phyloP scores from a whole-genome alignment of 2,329 filamentous ascomycete genomes.

The Ophiostoma angusticollis region DNA sequence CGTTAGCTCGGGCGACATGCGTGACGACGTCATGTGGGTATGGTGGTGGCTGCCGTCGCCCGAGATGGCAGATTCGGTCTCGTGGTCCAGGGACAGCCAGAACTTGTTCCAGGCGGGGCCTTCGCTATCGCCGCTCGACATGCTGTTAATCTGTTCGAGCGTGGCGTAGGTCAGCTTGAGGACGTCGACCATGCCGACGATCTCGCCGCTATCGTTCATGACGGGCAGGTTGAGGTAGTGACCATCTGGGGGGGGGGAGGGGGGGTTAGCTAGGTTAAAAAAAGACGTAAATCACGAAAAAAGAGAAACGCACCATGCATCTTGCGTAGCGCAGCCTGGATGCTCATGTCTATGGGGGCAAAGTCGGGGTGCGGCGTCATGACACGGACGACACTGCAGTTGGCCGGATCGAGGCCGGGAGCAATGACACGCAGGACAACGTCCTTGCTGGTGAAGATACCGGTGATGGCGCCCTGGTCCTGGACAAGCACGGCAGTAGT shows the following conservation, averaged over 20 bases:
- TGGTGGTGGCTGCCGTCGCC: conserved; percentile 71
- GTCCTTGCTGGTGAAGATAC: conserved; percentile 99
- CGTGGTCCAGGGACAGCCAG: conserved; percentile 90
- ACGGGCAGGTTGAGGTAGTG: conserved; percentile 97
- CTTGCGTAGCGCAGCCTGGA: conserved; percentile 92
- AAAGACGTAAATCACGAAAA: neutral
- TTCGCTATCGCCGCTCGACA: conserved; percentile 77
- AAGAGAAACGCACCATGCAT: conserved; percentile 73
- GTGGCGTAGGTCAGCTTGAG: conserved; percentile 97
- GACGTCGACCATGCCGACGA: conserved; percentile 98
- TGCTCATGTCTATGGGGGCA: conserved; percentile 97
- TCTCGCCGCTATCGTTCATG: conserved; percentile 94
- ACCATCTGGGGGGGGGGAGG: conserved; percentile 51
- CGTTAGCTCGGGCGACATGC: conserved; percentile 52
- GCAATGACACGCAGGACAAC: conserved; percentile 96
- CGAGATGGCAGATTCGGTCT: conserved; percentile 92
- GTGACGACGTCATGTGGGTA: conserved; percentile 51
- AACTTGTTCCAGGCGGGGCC: conserved; percentile 99
- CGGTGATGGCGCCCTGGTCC: conserved; percentile 92
- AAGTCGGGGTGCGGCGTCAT: conserved; percentile 99
- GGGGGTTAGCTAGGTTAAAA: conserved; percentile 2
- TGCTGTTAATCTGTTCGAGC: conserved; percentile 93
- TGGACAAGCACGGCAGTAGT: conserved; percentile 93
- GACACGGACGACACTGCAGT: conserved; percentile 93
- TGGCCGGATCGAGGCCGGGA: conserved; percentile 82